A percentile compares a stretch with the other conserved stretches of the same genome.
Conservation (phyloP, 1,284 basidiomycete species). For the Phellinidium pouzarii region DNA sequence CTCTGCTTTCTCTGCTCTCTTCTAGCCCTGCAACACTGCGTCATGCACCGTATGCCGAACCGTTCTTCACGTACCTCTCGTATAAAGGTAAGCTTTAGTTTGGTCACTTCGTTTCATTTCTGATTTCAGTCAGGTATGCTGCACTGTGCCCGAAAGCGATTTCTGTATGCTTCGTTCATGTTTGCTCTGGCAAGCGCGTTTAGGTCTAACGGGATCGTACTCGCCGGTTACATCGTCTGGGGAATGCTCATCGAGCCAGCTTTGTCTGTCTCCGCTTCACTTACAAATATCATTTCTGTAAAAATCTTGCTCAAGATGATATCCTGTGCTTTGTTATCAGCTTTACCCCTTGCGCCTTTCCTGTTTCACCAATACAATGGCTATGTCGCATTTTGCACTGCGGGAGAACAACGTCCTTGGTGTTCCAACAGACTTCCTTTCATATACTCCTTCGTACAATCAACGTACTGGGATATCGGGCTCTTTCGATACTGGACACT, state of each 20-base stretch:
- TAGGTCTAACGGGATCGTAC: slow-evolving; percentile 78
- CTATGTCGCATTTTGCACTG: slow-evolving; percentile 59
- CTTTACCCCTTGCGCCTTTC: slow-evolving; percentile 58
- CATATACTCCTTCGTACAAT: slow-evolving; percentile 82
- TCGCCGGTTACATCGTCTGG: slow-evolving; percentile 73
- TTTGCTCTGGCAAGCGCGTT: slow-evolving; percentile 68
- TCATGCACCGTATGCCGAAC: slow-evolving; percentile 75
- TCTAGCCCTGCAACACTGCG: slow-evolving; percentile 74
- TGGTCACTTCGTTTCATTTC: slow-evolving; percentile 1
- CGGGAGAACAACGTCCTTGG: slow-evolving; percentile 44
- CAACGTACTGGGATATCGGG: slow-evolving; percentile 84
- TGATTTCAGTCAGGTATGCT: slow-evolving; percentile 47
- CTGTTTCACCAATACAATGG: slow-evolving; percentile 62
- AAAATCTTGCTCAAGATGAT: slow-evolving; percentile 22
- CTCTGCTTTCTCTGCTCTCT: slow-evolving; percentile 69
- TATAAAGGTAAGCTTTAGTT: slow-evolving; percentile 52
- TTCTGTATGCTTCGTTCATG: slow-evolving; percentile 46
- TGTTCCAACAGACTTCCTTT: slow-evolving; percentile 56
- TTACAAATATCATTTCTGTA: background rate
- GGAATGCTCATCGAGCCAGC: slow-evolving; percentile 50
- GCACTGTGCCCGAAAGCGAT: slow-evolving; percentile 42
- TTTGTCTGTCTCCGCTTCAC: background rate
- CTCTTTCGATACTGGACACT: slow-evolving; percentile 83
- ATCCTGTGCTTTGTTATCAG: slow-evolving; percentile 35
- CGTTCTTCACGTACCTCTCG: slow-evolving; percentile 76